A percentile compares a stretch with the other conserved stretches of the same genome.
These are phyloP conservation scores for Dactylellina haptotyla DNA, from an alignment of 2,329 filamentous ascomycete species.

Conservation along the genomic window DNA sequence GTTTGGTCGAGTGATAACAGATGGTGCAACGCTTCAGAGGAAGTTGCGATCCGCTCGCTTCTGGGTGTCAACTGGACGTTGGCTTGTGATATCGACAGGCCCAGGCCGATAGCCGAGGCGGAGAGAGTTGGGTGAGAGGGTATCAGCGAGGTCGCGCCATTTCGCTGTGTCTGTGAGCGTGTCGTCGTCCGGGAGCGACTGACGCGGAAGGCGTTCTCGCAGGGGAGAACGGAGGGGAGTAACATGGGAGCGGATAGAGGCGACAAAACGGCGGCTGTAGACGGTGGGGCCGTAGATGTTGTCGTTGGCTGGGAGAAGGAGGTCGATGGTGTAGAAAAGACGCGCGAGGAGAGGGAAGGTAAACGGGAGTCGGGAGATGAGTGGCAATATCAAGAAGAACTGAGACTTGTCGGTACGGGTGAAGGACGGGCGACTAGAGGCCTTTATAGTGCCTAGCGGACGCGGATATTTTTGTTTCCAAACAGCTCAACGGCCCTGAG, in stretches of 20 bases:
- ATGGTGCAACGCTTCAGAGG: slow-evolving; percentile 44
- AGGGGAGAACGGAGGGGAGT: slow-evolving; percentile 53
- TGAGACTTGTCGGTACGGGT: slow-evolving; percentile 9
- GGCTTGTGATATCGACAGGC: slow-evolving; percentile 32
- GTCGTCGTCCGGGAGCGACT: slow-evolving; percentile 49
- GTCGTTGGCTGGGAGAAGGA: not conserved
- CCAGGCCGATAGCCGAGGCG: slow-evolving; percentile 31
- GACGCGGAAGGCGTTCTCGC: slow-evolving; percentile 53
- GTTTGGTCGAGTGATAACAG: slow-evolving; percentile 47
- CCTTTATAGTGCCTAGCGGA: not conserved
- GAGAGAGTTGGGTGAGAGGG: slow-evolving; percentile 21
- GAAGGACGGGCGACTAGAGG: slow-evolving; percentile 13
- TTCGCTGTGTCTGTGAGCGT: slow-evolving; percentile 48
- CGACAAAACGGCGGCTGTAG: slow-evolving; percentile 51
- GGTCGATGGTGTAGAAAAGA: not conserved
- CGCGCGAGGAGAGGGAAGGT: not conserved
- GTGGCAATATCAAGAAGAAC: not conserved
- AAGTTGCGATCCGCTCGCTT: slow-evolving; percentile 47
- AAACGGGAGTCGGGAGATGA: slow-evolving; percentile 21
- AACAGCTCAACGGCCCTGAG: not conserved
- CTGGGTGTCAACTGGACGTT: slow-evolving; percentile 32
- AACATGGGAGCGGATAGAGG: slow-evolving; percentile 38
- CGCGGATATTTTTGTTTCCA: slow-evolving; percentile 12
- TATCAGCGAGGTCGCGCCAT: slow-evolving; percentile 40
- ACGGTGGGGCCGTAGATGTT: not conserved